phyloP scores from a whole-genome alignment of 2,329 filamentous ascomycete genomes.

The Aspergillus sp. region DNA sequence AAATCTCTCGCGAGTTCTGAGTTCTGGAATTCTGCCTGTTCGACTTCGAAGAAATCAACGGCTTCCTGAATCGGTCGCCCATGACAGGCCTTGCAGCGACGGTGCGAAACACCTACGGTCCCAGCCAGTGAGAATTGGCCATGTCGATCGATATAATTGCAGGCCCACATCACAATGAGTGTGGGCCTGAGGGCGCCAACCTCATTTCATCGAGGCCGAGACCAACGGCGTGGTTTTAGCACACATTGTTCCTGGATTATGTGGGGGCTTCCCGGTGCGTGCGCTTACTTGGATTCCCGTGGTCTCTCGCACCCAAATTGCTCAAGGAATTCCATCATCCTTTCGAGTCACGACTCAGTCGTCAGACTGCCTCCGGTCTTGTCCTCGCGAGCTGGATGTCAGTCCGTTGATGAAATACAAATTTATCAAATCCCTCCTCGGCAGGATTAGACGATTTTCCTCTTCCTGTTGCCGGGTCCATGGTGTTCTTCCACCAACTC shows the following conservation, averaged over 20 bases:
- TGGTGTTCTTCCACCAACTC: neutral
- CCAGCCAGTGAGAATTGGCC: slow-evolving; percentile 12
- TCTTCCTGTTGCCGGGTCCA: neutral
- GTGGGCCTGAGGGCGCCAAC: slow-evolving; percentile 18
- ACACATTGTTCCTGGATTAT: slow-evolving; percentile 25
- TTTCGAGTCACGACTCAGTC: neutral
- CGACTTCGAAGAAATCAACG: neutral
- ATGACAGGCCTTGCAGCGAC: slow-evolving; percentile 13
- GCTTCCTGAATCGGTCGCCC: neutral
- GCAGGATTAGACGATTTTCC: neutral
- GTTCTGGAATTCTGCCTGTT: neutral
- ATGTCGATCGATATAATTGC: slow-evolving; percentile 20
- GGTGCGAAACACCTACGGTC: slow-evolving; percentile 1
- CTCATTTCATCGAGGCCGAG: slow-evolving; percentile 28
- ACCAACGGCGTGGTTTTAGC: slow-evolving; percentile 29
- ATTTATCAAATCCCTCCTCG: neutral
- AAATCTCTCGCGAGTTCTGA: neutral
- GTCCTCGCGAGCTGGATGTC: neutral
- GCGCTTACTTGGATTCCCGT: neutral
- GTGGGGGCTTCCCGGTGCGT: slow-evolving; percentile 27
- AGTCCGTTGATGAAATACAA: neutral
- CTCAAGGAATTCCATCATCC: neutral
- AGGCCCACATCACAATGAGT: slow-evolving; percentile 26
- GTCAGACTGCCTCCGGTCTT: neutral
- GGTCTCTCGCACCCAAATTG: neutral